Conservation (phyloP, 768 basidiomycete species). For the Vishniacozyma victoriae region DNA sequence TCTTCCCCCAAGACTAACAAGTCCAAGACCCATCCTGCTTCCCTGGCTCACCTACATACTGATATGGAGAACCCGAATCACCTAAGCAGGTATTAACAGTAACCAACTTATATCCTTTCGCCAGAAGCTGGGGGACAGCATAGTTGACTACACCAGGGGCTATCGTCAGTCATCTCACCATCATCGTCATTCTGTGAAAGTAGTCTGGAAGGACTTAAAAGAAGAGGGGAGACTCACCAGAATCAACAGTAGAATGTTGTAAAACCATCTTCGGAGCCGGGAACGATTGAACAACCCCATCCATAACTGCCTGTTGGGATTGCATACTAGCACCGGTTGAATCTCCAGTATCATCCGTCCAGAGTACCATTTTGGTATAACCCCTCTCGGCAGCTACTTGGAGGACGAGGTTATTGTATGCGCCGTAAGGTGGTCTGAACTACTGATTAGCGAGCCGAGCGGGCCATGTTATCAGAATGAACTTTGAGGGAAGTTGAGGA, state of each 20-base stretch:
- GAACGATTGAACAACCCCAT: conserved; percentile 18
- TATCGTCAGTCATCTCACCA: too few relatives aligned
- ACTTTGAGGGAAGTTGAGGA: neutral
- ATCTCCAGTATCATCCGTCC: conserved; percentile 41
- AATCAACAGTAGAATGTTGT: conserved; percentile 24
- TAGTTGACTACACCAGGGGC: conserved; percentile 35
- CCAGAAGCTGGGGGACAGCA: conserved; percentile 20
- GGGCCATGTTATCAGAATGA: neutral
- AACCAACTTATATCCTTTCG: conserved; percentile 38
- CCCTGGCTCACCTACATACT: conserved; percentile 34
- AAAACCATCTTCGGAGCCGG: conserved; percentile 35
- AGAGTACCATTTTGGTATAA: conserved; percentile 44
- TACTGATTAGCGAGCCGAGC: neutral
- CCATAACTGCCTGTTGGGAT: conserved; percentile 25
- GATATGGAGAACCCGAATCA: conserved; percentile 41
- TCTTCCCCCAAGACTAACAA: conserved; percentile 26
- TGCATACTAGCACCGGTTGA: conserved; percentile 24
- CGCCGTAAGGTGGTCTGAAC: conserved; percentile 46
- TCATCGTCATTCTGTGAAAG: too few relatives aligned
- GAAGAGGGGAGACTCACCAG: conserved; percentile 17
- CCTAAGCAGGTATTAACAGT: conserved; percentile 46
- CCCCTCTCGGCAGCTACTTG: conserved; percentile 35
- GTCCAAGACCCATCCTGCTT: conserved; percentile 36
- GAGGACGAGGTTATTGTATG: conserved; percentile 40
- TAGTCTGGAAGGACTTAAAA: too few relatives aligned